phyloP scores from a whole-genome alignment of 1,284 basidiomycete genomes.

The Trametes versicolor region DNA sequence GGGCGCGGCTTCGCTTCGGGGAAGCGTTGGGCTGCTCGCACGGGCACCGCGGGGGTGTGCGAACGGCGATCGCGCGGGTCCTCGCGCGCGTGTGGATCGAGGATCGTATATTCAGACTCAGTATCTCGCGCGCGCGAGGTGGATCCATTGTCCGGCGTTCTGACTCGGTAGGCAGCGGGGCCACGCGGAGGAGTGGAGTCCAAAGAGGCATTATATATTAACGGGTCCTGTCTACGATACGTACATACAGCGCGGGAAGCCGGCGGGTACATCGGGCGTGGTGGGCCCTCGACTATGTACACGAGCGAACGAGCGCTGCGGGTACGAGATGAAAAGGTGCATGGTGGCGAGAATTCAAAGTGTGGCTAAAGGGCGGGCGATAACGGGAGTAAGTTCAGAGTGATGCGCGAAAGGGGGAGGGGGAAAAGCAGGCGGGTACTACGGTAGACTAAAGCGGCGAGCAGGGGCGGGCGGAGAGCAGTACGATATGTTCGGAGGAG shows the following conservation, averaged over 20 bases:
- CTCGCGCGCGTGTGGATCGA: not conserved
- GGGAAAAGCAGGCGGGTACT: not conserved
- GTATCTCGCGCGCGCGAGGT: too few relatives aligned
- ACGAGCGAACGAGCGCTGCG: not conserved
- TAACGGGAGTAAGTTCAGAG: not conserved
- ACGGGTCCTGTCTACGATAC: conserved; percentile 30
- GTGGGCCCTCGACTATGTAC: conserved; percentile 2
- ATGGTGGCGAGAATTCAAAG: not conserved
- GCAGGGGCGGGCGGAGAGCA: conserved; percentile 1
- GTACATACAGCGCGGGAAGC: conserved; percentile 31
- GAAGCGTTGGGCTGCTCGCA: not conserved
- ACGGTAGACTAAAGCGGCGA: conserved; percentile 1
- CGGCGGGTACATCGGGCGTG: conserved; percentile 16
- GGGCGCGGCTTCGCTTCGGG: not conserved
- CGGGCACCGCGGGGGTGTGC: not conserved
- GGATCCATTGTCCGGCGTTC: too few relatives aligned
- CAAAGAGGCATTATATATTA: conserved; percentile 32
- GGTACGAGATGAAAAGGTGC: conserved; percentile 5
- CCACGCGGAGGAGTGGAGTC: not conserved
- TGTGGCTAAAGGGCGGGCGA: conserved; percentile 1
- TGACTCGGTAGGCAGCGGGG: too few relatives aligned
- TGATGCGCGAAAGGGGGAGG: not conserved
- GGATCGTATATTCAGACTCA: too few relatives aligned
- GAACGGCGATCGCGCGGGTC: not conserved
- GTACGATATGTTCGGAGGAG: conserved; percentile 23